phyloP scores from a whole-genome alignment of 225 moss, liverwort and hornwort genomes.

The Climacium dendroides region DNA sequence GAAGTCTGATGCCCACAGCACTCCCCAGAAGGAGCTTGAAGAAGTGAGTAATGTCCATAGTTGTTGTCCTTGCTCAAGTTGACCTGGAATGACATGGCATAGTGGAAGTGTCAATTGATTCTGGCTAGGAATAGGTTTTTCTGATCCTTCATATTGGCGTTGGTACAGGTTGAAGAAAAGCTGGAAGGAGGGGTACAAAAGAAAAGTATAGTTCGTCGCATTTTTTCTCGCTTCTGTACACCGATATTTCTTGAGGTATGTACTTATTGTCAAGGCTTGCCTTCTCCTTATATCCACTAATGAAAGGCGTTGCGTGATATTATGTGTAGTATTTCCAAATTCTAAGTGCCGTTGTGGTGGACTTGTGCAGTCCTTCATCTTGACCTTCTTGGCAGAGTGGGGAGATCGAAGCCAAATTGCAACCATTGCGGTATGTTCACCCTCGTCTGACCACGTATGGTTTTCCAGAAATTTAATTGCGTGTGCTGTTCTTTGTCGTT shows the following conservation, averaged over 20 bases:
- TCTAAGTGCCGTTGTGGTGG: neutral
- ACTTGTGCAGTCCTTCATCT: constrained; percentile 75
- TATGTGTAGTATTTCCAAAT: neutral
- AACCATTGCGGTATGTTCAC: constrained; percentile 74
- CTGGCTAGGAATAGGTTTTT: neutral
- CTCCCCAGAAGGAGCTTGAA: constrained; percentile 96
- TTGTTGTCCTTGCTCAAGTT: neutral
- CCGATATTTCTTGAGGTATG: constrained; percentile 93
- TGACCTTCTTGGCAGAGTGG: constrained; percentile 99
- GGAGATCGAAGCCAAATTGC: constrained; percentile 99
- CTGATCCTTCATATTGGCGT: neutral
- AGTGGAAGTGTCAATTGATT: neutral
- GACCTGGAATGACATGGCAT: neutral
- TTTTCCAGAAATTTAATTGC: neutral
- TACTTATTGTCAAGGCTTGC: neutral
- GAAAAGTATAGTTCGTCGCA: constrained; percentile 53
- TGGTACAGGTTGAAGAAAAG: constrained; percentile 84
- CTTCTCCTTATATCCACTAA: neutral
- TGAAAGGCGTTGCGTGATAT: neutral
- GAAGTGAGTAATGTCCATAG: constrained; percentile 35
- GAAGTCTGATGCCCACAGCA: constrained; percentile 63
- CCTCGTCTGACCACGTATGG: neutral
- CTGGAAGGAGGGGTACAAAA: constrained; percentile 80
- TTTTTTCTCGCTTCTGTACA: constrained; percentile 81
- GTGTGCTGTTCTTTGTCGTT: neutral